Evolutionary conservation across 1,284 basidiomycete genomes (phyloP).

Genomic region (Sporisorium scitamineum): DNA sequence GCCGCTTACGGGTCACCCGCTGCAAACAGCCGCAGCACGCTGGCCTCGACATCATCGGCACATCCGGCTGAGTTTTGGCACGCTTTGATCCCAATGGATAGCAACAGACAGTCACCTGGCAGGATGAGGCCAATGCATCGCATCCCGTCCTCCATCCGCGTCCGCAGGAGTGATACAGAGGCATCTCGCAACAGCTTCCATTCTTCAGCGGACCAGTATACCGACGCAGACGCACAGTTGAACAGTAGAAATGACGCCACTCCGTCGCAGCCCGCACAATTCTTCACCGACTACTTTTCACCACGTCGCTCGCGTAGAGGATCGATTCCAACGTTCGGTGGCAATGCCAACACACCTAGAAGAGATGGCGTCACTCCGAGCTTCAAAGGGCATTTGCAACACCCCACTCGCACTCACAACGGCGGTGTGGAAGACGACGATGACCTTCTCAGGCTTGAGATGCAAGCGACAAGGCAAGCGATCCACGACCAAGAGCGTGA

Average conservation of each 20-base stretch:
- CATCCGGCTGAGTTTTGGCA: background rate
- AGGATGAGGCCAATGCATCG: conserved; percentile 24
- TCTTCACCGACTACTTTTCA: conserved; percentile 20
- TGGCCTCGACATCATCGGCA: background rate
- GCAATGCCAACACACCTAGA: background rate
- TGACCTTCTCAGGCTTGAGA: conserved; percentile 23
- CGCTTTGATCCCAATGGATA: background rate
- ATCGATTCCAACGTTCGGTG: conserved; percentile 11
- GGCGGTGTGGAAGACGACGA: conserved; percentile 6
- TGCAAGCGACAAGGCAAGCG: conserved; percentile 28
- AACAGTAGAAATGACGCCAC: background rate
- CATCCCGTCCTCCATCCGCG: conserved; percentile 47
- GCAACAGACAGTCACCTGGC: background rate
- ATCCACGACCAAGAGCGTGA: conserved; percentile 31
- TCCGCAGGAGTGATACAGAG: conserved; percentile 28
- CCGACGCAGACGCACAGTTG: background rate
- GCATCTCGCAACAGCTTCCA: conserved; percentile 10
- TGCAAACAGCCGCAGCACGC: background rate
- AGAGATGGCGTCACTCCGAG: conserved; percentile 10
- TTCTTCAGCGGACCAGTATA: conserved; percentile 18
- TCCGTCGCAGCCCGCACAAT: background rate
- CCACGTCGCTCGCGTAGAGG: conserved; percentile 5
- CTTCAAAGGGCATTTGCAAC: background rate
- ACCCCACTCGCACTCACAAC: background rate
- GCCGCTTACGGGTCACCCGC: background rate